Conservation (phyloP, 2,329 filamentous ascomycete species). For the Trichophyton mentagrophytes region DNA sequence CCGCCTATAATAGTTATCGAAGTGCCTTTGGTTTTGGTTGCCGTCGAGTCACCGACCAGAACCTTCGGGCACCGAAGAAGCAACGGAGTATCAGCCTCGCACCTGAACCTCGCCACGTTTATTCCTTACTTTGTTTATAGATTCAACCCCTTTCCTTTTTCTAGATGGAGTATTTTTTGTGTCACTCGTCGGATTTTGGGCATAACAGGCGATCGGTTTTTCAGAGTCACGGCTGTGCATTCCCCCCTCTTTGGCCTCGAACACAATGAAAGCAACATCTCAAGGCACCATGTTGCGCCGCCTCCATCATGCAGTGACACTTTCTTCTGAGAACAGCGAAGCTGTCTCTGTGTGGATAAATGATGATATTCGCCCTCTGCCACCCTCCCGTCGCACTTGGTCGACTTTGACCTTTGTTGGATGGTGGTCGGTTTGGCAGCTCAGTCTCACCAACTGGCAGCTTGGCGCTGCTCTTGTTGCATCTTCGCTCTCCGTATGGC, state of each 20-base stretch:
- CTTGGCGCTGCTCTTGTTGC: constrained; percentile 25
- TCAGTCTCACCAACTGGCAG: constrained; percentile 24
- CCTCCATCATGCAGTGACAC: background rate
- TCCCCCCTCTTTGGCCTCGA: background rate
- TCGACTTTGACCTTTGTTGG: constrained; percentile 33
- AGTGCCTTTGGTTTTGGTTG: background rate
- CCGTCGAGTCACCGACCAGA: background rate
- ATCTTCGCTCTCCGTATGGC: constrained; percentile 23
- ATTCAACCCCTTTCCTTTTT: background rate
- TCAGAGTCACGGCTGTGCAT: background rate
- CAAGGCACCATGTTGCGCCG: background rate
- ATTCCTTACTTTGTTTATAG: background rate
- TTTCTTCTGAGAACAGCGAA: background rate
- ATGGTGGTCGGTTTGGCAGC: constrained; percentile 38
- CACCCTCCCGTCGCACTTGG: constrained; percentile 34
- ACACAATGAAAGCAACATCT: background rate
- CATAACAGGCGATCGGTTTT: background rate
- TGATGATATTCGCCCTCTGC: constrained; percentile 40
- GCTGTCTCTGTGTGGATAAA: constrained; percentile 27
- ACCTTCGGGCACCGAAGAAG: background rate
- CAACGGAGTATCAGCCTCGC: background rate
- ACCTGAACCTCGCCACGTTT: background rate
- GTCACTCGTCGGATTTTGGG: background rate
- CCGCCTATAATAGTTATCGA: background rate
- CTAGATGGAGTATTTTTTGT: background rate